Evolutionary conservation across 768 basidiomycete species (phyloP), one percentile per base, ranked within the genome.

Genomic region (Dentipellis sp.): DNA sequence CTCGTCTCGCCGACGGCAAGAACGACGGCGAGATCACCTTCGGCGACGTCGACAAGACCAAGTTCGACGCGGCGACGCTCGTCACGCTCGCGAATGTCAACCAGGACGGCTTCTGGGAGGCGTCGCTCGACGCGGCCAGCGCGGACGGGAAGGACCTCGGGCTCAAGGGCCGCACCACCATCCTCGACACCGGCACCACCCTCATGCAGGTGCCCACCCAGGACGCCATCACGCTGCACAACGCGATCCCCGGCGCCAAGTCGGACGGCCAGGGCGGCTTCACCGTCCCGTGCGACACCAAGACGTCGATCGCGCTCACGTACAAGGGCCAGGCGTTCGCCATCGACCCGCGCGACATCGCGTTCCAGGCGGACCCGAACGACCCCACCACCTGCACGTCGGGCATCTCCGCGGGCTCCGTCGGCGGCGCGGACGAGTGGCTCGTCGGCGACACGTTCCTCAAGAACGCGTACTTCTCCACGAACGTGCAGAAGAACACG

Each of bases 11-110:
- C 9, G 89, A 92, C 65, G 71, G 77, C 62, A 68, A 72, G 65
- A 85, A 86, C 61, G 86, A 91, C 61, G 91, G 91, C 52, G 78
- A 90, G 70, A 78, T 93, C 57, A 90, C 90, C 8, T 88, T 94
- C 59, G 91, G 91, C 36, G 85, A 78, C 11, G 75, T 91, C 36
- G 88, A 93, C 69, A 11, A 71, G 9, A 73, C 78, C 59, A 90
- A 91, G 69, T 88, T 90, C 66, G 77, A 83, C 61, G 55, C 75
- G 6, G 57, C 63, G 16, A 83, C 87, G 2, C 73, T 88, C 38
- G 74, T 78, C 45, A 81, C 78, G 0, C 55, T 91, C 52, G 62
- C 68, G 53, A 91, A 89, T 62, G 79, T 88, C 66, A 88, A 80
- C 68, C 48, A 58, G 6, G 58, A 74, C 22, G 89, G 90, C 39